Base-by-base conservation (phyloP, 495 filamentous ascomycete species). In the Aspergillus funiculosus region DNA sequence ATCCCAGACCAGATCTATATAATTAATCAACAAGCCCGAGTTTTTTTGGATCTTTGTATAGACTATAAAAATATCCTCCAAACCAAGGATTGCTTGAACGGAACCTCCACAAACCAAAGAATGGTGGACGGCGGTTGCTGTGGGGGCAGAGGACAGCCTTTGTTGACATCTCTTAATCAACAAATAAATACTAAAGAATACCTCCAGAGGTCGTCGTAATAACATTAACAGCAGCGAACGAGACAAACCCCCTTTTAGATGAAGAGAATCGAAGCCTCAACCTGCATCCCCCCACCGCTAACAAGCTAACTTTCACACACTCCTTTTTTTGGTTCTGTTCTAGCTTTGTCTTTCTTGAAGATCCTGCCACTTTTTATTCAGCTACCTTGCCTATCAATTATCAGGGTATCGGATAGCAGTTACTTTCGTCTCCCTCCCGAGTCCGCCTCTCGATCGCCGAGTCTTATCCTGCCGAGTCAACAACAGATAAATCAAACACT, bases 101-200 rank as follows among this genome's bases (percentile, higher is more conserved):
- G 50, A 37, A 48, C 25, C 43, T 18, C 39, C 27, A 31, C 24
- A 13, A 39, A 32, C 31, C 48, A 51, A 31, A 47, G 46, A 48
- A 48, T 48, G 46, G 17, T 14, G 22, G 24, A 25, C 41, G 30
- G 32, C 28, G 53, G 48, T 56, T 56, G 53, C 53, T 56, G 53
- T 56, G 53, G 53, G 53, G 53, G 43, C 38, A 43, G 47, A 41
- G 41, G 32, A 41, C 35, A 38, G 28, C 25, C 21, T 48, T 48
- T 55, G 48, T 55, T 51, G 48, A 55, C 52, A 48, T 34, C 11
- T 28, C 22, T 19, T n/a, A n/a, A n/a, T n/a, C n/a, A n/a, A n/a
- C n/a, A n/a, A n/a, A n/a, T n/a, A n/a, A n/a, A n/a, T n/a, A n/a
- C n/a, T n/a, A n/a, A n/a, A n/a, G n/a, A n/a, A n/a, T n/a, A n/a